phyloP scores from a whole-genome alignment of 2,329 filamentous ascomycete species.

The Ceratocystis variospora region DNA sequence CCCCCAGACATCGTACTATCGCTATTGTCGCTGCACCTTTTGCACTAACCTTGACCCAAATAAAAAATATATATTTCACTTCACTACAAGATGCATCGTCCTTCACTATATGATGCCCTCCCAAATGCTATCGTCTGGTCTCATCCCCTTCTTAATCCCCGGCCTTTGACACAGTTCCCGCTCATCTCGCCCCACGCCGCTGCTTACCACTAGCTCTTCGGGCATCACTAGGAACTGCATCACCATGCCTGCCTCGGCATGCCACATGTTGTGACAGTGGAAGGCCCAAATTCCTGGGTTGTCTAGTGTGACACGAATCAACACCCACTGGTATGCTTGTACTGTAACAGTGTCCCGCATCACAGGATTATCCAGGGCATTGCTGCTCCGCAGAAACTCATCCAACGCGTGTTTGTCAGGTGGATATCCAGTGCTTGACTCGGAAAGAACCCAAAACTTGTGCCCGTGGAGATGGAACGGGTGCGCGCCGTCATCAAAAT shows the following conservation, averaged over 20 bases:
- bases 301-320: slow-evolving; percentile 42
- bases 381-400: slow-evolving; percentile 22
- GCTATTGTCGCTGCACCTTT: too few species aligned
- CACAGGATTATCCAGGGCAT: slow-evolving; percentile 25
- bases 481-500: slow-evolving; percentile 26
- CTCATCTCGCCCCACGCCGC: slow-evolving; percentile 18
- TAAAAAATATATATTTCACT: background rate
- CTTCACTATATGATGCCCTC: slow-evolving; percentile 23
- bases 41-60: background rate
- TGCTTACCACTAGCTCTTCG: background rate
- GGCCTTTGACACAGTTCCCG: slow-evolving; percentile 24
- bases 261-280: slow-evolving; percentile 47
- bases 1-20: too few species aligned
- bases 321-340: slow-evolving; percentile 40
- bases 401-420: slow-evolving; percentile 23
- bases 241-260: slow-evolving; percentile 42
- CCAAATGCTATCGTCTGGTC: slow-evolving; percentile 29
- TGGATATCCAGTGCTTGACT: slow-evolving; percentile 27
- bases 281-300: slow-evolving; percentile 46
- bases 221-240: slow-evolving; percentile 40
- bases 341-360: slow-evolving; percentile 35
- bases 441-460: slow-evolving; percentile 34
- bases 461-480: slow-evolving; percentile 43
- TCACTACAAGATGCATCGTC: background rate
- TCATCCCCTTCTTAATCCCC: slow-evolving; percentile 25